Evolutionary conservation across 345 rosid genomes (phyloP).

Genomic region (Citrus inodora): DNA sequence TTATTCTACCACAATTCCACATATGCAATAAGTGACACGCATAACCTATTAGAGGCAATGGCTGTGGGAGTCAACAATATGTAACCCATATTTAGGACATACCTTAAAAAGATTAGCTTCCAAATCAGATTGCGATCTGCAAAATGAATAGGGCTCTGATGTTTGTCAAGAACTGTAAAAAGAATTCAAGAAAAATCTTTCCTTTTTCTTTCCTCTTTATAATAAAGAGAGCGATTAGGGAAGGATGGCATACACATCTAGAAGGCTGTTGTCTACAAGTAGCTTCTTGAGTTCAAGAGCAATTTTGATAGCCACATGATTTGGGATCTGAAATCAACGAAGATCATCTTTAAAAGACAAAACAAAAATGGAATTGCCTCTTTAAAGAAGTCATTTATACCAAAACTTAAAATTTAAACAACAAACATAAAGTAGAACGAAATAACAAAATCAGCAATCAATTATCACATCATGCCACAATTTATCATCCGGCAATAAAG

Average conservation of each 20-base stretch:
- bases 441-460: not conserved
- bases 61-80: not conserved
- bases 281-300: slow-evolving; percentile 96
- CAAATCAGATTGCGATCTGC: slow-evolving; percentile 88
- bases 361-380: not conserved
- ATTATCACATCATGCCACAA: not conserved
- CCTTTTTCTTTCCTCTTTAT: not conserved
- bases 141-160: slow-evolving; percentile 12
- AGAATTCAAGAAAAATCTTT: not conserved
- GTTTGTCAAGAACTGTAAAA: not conserved
- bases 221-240: not conserved
- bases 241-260: slow-evolving; percentile 73
- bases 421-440: not conserved
- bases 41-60: not conserved
- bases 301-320: slow-evolving; percentile 92
- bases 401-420: not conserved
- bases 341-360: not conserved
- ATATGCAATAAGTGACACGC: not conserved
- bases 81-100: not conserved
- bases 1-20: too few species aligned
- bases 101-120: slow-evolving; percentile 94
- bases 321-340: slow-evolving; percentile 66
- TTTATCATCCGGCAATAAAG: not conserved
- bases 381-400: not conserved
- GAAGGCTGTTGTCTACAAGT: slow-evolving; percentile 93